These are phyloP conservation scores for Hypoxylon rubiginosum DNA, from an alignment of 2,329 filamentous ascomycete genomes.

Conservation along the genomic window DNA sequence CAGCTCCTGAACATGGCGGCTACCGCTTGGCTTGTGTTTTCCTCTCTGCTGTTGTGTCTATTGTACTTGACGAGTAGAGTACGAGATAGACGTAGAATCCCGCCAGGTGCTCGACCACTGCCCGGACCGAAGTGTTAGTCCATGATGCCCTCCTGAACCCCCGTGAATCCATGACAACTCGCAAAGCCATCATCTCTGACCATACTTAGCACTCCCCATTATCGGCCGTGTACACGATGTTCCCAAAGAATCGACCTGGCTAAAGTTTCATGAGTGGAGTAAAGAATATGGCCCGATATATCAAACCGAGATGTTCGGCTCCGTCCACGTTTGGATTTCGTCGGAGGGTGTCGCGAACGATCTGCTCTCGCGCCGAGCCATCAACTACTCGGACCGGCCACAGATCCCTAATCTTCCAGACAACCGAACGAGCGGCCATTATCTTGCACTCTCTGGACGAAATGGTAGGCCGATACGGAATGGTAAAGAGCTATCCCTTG, in stretches of 20 bases:
- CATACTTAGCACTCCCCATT: constrained; percentile 56
- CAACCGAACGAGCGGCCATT: constrained; percentile 62
- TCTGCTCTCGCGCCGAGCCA: constrained; percentile 57
- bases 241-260: constrained; percentile 57
- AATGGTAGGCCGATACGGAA: constrained; percentile 53
- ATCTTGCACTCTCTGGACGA: constrained; percentile 60
- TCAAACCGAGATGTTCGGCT: constrained; percentile 61
- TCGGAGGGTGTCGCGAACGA: constrained; percentile 61
- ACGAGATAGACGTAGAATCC: constrained; percentile 41
- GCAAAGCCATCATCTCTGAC: constrained; percentile 22
- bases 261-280: constrained; percentile 64
- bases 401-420: constrained; percentile 62
- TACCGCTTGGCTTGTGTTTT: constrained; percentile 29
- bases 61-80: constrained; percentile 36
- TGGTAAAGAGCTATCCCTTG: constrained; percentile 3
- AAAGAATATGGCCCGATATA: constrained; percentile 63
- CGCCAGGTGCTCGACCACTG: constrained; percentile 44
- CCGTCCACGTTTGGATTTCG: constrained; percentile 63
- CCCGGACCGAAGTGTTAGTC: constrained; percentile 50
- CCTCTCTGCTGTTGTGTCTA: constrained; percentile 34
- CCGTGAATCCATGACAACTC: neutral
- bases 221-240: constrained; percentile 62
- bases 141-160: neutral
- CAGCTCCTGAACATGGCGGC: neutral
- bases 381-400: constrained; percentile 63